These are phyloP conservation scores for Bjerkandera adusta DNA, from an alignment of 1,284 basidiomycete species.

Conservation along the genomic window DNA sequence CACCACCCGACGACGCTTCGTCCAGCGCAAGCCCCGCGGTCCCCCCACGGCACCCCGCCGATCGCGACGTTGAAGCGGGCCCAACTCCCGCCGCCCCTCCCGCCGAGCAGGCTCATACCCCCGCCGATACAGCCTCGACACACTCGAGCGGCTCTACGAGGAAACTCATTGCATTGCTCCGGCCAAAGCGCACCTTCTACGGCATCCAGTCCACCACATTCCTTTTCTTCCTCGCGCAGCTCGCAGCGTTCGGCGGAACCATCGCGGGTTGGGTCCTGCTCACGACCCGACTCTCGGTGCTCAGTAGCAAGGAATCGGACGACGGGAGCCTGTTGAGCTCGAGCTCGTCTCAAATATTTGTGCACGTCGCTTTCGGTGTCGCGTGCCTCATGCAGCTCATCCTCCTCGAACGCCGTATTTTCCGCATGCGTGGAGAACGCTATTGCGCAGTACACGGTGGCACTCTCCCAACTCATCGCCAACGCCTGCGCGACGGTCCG, in stretches of 20 bases:
- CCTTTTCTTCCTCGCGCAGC: slow-evolving; percentile 41
- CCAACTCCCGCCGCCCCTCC: slow-evolving; percentile 19
- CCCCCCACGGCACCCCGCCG: slow-evolving; percentile 14
- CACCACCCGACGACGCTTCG: slow-evolving; percentile 21
- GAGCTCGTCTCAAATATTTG: slow-evolving; percentile 43
- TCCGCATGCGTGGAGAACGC: slow-evolving; percentile 60
- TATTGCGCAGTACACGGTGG: slow-evolving; percentile 59
- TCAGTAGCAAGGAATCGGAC: slow-evolving; percentile 5
- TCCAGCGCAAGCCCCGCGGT: slow-evolving; percentile 18
- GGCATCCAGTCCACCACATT: slow-evolving; percentile 51
- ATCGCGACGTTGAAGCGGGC: slow-evolving; percentile 17
- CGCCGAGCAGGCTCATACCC: slow-evolving; percentile 19
- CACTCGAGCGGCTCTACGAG: slow-evolving; percentile 33
- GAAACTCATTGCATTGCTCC: slow-evolving; percentile 24
- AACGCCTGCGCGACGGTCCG: slow-evolving; percentile 19
- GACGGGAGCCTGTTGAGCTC: slow-evolving; percentile 11
- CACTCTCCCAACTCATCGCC: slow-evolving; percentile 46
- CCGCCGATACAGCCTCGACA: slow-evolving; percentile 16
- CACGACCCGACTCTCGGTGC: slow-evolving; percentile 24
- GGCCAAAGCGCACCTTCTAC: slow-evolving; percentile 36
- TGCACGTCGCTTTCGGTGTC: slow-evolving; percentile 58
- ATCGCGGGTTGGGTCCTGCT: slow-evolving; percentile 56
- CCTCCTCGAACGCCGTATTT: slow-evolving; percentile 63
- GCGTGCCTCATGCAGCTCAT: slow-evolving; percentile 48
- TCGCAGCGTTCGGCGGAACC: slow-evolving; percentile 44